A percentile compares a stretch with the other conserved stretches of the same genome.
Evolutionary conservation across 805 yeast genomes (phyloP).

Genomic region (Metschnikowia aberdeeniae): DNA sequence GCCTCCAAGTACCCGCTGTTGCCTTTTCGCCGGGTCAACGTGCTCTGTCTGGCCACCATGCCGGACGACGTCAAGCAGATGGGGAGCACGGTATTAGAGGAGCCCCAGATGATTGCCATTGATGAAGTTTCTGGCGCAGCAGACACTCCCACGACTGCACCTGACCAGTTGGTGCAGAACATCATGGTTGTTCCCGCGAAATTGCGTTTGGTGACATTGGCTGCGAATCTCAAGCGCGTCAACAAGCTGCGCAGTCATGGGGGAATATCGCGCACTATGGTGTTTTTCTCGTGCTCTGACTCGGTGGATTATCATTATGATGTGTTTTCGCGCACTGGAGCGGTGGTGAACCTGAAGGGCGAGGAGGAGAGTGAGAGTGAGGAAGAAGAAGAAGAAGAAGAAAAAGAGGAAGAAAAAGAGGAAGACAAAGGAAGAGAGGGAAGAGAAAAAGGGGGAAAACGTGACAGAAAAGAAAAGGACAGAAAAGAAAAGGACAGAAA

Average conservation of each 20-base stretch:
- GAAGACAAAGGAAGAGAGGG: background rate
- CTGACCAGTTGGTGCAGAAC: slow-evolving; percentile 84
- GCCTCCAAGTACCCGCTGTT: slow-evolving; percentile 47
- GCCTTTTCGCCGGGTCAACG: slow-evolving; percentile 68
- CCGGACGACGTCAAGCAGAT: slow-evolving; percentile 74
- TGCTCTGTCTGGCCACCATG: slow-evolving; percentile 93
- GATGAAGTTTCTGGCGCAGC: slow-evolving; percentile 17
- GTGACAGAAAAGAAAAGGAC: background rate
- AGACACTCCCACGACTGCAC: slow-evolving; percentile 48
- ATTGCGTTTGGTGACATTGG: slow-evolving; percentile 75
- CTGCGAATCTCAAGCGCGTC: slow-evolving; percentile 57
- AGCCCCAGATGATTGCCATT: slow-evolving; percentile 66
- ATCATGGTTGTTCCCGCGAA: slow-evolving; percentile 89
- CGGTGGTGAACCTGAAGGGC: slow-evolving; percentile 24
- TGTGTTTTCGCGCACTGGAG: slow-evolving; percentile 62
- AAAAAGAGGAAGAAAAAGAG: background rate
- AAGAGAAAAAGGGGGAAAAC: too few relatives aligned
- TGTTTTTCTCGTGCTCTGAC: slow-evolving; percentile 90
- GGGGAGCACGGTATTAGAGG: slow-evolving; percentile 69
- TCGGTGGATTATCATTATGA: slow-evolving; percentile 92
- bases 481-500: background rate
- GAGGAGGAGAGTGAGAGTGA: slow-evolving; percentile 18
- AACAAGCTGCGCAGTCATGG: slow-evolving; percentile 21
- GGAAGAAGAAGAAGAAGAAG: slow-evolving; percentile 17
- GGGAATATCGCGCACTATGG: slow-evolving; percentile 56